Evolutionary conservation across 2,329 filamentous ascomycete species (phyloP).

Genomic region (Acrodontium crateriforme): DNA sequence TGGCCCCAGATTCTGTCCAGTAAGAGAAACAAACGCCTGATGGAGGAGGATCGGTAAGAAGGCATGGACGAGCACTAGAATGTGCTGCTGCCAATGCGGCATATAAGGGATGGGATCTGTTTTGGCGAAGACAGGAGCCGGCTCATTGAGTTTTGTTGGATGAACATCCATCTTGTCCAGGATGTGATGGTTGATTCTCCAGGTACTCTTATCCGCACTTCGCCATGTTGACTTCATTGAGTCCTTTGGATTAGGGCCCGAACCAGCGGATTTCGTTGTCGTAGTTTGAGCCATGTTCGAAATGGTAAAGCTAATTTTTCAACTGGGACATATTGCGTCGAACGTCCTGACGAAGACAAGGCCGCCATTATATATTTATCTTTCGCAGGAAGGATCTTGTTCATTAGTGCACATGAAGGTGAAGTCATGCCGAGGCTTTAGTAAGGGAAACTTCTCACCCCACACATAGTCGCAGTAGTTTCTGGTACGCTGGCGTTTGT

Average conservation of each 20-base stretch:
- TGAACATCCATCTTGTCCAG: background rate
- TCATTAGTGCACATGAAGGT: too few species aligned
- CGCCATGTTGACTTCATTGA: background rate
- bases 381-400: too few species aligned
- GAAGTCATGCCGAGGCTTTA: too few species aligned
- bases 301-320: too few species aligned
- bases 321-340: too few species aligned
- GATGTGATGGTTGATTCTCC: background rate
- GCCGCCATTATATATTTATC: too few species aligned
- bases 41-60: constrained; percentile 26
- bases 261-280: background rate
- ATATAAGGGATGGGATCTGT: constrained; percentile 29
- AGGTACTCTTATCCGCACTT: background rate
- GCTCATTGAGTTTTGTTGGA: background rate
- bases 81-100: constrained; percentile 22
- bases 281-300: background rate
- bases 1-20: constrained; percentile 18
- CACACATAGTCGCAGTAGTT: too few species aligned
- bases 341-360: too few species aligned
- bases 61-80: constrained; percentile 28
- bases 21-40: constrained; percentile 21
- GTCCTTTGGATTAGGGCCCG: background rate
- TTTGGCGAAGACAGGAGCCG: constrained; percentile 26
- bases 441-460: too few species aligned
- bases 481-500: too few species aligned